Evolutionary conservation across 2,329 filamentous ascomycete genomes (phyloP), one percentile per base, ranked within the genome.

Genomic region (Torrubiella hemipterigena): DNA sequence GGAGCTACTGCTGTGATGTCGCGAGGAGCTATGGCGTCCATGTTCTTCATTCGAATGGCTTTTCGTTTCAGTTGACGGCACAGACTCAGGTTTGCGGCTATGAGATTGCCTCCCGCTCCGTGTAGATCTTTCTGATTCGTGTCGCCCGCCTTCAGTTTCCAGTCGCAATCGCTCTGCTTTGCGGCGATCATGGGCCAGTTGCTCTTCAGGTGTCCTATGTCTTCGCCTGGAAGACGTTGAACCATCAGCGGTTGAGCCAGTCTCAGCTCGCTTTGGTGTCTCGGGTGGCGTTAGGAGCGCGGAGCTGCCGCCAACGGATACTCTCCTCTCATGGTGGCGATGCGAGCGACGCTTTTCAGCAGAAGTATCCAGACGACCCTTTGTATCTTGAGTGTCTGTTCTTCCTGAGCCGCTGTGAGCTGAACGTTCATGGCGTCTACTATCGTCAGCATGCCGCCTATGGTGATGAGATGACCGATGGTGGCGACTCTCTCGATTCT

Each of bases 111-210:
- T n/a, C n/a, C n/a, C n/a, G n/a, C n/a, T n/a, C n/a, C n/a, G n/a
- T n/a, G n/a, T n/a, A n/a, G n/a, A n/a, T n/a, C n/a, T n/a, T n/a
- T n/a, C n/a, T n/a, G n/a, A n/a, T n/a, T n/a, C n/a, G n/a, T n/a
- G n/a, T n/a, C n/a, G n/a, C n/a, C n/a, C n/a, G n/a, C n/a, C n/a
- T n/a, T n/a, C n/a, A n/a, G n/a, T n/a, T n/a, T n/a, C n/a, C n/a
- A n/a, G n/a, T n/a, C n/a, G n/a, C n/a, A n/a, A n/a, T 7, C 31
- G 59, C 40, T 69, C 65, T 31, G 58, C 59, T 46, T 62, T 69
- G 36, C 60, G 59, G 38, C 46, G 60, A 2, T 72, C 67, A 32
- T 68, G 61, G 3, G 58, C 61, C 12, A 56, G 62, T 36, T 67
- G 64, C 41, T 70, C 64, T 38, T 69, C 64, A 3, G 56, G 50